Base-by-base conservation (phyloP, 768 basidiomycete genomes). In the Pisolithus sp. region DNA sequence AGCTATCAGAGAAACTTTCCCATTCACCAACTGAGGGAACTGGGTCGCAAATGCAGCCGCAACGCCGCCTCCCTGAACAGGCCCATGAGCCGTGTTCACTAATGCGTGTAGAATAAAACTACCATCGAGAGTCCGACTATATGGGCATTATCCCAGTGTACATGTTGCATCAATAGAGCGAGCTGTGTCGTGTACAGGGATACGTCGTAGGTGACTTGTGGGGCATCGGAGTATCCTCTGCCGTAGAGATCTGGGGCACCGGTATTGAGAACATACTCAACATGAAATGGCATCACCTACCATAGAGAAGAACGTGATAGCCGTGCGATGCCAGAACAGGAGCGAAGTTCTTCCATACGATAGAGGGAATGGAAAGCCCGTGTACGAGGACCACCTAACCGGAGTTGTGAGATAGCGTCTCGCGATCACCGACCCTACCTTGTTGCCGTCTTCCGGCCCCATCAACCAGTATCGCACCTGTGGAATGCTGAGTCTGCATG, bases 151-250 rank as follows among this genome's bases (percentile, higher is more conserved):
- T 78, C 73, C 88, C 89, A 92, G 48, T 73, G 76, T 43, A 90
- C 65, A 55, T 89, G 80, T 56, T 91, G 89, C 76, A 92, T 78
- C 46, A 92, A 77, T 6, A 90, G 75, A 0, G 89, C 89, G n/a
- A 92, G 83, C 59, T 91, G 89, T 0, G 80, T 82, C 1, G 81
- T 81, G 62, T 85, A 85, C 4, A 92, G 72, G 5, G 73, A 68
- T 1, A 78, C 68, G 55, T 87, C 77, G 63, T 91, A 88, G 4
- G 76, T 79, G 15, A 77, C 80, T 20, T 81, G 76, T 0, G 89
- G 89, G 1, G 88, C 87, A 51, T 87, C 88, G 1, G 87, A 88
- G 67, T 90, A 92, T 5, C 89, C 89, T 37, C 89, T 78, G 12
- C 88, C 89, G 53, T 88, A 89, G 18, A 90, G 72, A 69, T 92